These are phyloP conservation scores for Monosporascus sp. DNA, from an alignment of 2,329 filamentous ascomycete species.

Conservation along the genomic window DNA sequence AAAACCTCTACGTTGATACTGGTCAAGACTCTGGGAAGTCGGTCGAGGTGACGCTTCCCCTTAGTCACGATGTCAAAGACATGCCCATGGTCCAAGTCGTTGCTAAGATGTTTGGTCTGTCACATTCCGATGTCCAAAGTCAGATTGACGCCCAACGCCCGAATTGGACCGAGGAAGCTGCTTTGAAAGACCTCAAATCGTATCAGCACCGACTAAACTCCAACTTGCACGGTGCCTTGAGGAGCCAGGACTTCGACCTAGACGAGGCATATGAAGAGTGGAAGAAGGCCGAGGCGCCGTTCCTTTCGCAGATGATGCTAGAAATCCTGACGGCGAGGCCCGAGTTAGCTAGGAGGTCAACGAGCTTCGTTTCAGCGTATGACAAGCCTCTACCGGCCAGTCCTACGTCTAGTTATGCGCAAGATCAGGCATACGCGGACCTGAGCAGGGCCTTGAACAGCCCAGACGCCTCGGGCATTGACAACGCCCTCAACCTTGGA, in stretches of 20 bases:
- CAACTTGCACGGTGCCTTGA: conserved; percentile 70
- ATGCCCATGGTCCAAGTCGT: conserved; percentile 92
- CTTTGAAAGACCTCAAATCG: conserved; percentile 83
- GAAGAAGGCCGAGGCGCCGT: conserved; percentile 84
- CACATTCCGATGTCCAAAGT: conserved; percentile 72
- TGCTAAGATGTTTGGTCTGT: conserved; percentile 77
- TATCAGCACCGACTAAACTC: conserved; percentile 88
- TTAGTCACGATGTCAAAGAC: conserved; percentile 91
- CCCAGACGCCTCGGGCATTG: conserved; percentile 44
- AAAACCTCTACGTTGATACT: conserved; percentile 68
- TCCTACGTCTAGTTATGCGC: conserved; percentile 40
- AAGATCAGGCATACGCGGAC: conserved; percentile 49
- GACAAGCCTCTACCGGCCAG: conserved; percentile 57
- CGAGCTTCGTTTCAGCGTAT: conserved; percentile 37
- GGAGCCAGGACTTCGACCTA: conserved; percentile 80
- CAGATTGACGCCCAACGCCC: conserved; percentile 80
- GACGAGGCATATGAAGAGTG: conserved; percentile 85
- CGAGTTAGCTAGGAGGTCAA: conserved; percentile 73
- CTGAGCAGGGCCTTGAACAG: conserved; percentile 47
- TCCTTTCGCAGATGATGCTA: conserved; percentile 89
- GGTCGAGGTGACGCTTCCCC: conserved; percentile 74
- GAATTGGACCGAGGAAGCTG: conserved; percentile 86
- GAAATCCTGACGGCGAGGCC: conserved; percentile 83
- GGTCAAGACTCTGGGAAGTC: conserved; percentile 57
- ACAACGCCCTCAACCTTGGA: conserved; percentile 64